Percentiles rank a stretch among this genome's conserved stretches.
These are phyloP conservation scores for Oryza brachyantha DNA, from an alignment of 176 grass and related monocot genomes.

Conservation along the genomic window DNA sequence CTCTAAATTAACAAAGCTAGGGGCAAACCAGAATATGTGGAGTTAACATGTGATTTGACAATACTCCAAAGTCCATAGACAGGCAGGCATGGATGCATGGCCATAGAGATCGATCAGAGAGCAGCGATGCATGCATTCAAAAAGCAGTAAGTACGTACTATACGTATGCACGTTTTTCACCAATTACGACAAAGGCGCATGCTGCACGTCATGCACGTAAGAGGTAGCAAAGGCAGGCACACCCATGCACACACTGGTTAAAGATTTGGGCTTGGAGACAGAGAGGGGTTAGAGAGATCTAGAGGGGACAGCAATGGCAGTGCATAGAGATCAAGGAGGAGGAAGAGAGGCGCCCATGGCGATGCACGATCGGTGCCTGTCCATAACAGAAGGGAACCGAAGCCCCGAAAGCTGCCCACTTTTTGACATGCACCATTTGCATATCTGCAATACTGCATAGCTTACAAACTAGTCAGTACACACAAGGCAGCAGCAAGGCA, in stretches of 20 bases:
- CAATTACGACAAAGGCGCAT: not conserved
- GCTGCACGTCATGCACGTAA: constrained; percentile 10
- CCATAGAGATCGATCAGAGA: not conserved
- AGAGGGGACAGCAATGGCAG: not conserved
- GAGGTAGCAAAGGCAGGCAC: not conserved
- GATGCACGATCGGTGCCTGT: not conserved
- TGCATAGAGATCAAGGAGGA: not conserved
- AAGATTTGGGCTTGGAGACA: not conserved
- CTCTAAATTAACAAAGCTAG: not conserved
- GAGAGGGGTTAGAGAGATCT: not conserved
- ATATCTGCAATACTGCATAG: not conserved
- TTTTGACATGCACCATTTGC: constrained; percentile 10
- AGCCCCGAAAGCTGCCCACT: constrained; percentile 20
- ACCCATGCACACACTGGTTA: not conserved
- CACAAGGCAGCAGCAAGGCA: not conserved
- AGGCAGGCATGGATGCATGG: not conserved
- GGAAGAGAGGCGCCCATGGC: not conserved
- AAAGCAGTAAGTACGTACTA: not conserved
- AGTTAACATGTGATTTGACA: not conserved
- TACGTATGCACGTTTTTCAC: not conserved
- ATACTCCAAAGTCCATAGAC: not conserved
- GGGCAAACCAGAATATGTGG: not conserved
- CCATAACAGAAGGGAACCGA: constrained; percentile 15
- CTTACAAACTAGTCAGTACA: not conserved
- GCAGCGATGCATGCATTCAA: not conserved